Conservation (phyloP, 768 basidiomycete species). For the Leccinum ochraceum region DNA sequence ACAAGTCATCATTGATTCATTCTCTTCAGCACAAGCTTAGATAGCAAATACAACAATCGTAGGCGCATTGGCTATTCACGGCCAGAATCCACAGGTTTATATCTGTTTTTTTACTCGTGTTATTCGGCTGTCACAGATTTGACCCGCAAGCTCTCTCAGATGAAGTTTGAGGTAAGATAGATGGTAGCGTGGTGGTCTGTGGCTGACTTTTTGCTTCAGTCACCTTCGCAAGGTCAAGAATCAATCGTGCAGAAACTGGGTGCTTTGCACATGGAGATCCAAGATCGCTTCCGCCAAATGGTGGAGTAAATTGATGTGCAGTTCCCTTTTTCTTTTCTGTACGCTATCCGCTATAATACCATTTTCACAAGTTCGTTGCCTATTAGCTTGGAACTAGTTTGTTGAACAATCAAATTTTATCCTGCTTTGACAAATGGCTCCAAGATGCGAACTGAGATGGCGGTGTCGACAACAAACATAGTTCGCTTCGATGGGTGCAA, state of each 20-base stretch:
- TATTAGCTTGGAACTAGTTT: background rate
- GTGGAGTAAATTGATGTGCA: slow-evolving; percentile 54
- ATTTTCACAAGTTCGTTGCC: slow-evolving; percentile 11
- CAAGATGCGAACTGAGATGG: background rate
- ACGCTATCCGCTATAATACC: slow-evolving; percentile 35
- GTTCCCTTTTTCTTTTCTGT: slow-evolving; percentile 14
- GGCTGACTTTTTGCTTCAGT: slow-evolving; percentile 44
- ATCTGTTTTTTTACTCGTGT: background rate
- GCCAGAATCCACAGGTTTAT: slow-evolving; percentile 91
- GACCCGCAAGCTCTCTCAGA: slow-evolving; percentile 97
- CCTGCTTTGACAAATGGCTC: background rate
- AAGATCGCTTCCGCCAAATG: slow-evolving; percentile 88
- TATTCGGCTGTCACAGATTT: slow-evolving; percentile 67
- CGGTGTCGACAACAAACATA: background rate
- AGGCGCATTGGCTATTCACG: slow-evolving; percentile 89
- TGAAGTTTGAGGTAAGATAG: slow-evolving; percentile 90
- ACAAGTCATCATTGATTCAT: background rate
- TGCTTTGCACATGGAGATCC: slow-evolving; percentile 79
- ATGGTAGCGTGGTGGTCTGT: background rate
- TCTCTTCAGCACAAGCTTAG: slow-evolving; percentile 2
- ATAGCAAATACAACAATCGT: slow-evolving; percentile 95
- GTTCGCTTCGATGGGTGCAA: background rate
- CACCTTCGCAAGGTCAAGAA: slow-evolving; percentile 89
- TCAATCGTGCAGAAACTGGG: slow-evolving; percentile 81
- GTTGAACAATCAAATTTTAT: background rate